Conservation (phyloP, 768 basidiomycete genomes). For the Mycena maculata region DNA sequence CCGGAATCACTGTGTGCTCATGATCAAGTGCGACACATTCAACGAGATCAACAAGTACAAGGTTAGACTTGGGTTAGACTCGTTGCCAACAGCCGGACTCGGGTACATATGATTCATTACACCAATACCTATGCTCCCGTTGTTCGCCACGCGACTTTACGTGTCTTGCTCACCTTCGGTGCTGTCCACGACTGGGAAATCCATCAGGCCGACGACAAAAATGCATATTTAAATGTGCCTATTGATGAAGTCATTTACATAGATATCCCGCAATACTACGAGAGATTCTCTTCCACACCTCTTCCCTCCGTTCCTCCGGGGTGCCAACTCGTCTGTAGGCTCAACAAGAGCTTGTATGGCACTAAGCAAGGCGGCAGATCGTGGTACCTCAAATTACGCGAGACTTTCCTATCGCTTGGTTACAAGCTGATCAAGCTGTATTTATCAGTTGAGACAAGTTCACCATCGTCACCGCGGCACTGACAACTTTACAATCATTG, state of each 20-base stretch:
- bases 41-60: neutral
- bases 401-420: too few relatives aligned
- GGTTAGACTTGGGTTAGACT: conserved; percentile 32
- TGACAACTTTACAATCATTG: conserved; percentile 44
- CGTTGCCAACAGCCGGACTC: neutral
- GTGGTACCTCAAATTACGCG: conserved; percentile 39
- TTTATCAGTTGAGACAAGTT: conserved; percentile 19
- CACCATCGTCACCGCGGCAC: conserved; percentile 37
- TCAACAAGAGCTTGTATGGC: too few relatives aligned
- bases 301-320: neutral
- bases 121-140: conserved; percentile 1
- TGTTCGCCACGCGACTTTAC: neutral
- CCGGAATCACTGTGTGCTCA: neutral
- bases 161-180: conserved; percentile 36
- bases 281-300: conserved; percentile 23
- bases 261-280: conserved; percentile 33
- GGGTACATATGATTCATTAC: neutral
- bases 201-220: conserved; percentile 23
- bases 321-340: too few relatives aligned
- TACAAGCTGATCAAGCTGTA: too few relatives aligned
- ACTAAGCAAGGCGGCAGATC: conserved; percentile 50
- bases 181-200: neutral
- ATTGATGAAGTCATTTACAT: conserved; percentile 45
- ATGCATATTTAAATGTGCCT: conserved; percentile 39
- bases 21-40: neutral